A percentile compares a stretch with the other conserved stretches of the same genome.
Evolutionary conservation across 768 basidiomycete species (phyloP).

Genomic region (Pisolithus microcarpus): DNA sequence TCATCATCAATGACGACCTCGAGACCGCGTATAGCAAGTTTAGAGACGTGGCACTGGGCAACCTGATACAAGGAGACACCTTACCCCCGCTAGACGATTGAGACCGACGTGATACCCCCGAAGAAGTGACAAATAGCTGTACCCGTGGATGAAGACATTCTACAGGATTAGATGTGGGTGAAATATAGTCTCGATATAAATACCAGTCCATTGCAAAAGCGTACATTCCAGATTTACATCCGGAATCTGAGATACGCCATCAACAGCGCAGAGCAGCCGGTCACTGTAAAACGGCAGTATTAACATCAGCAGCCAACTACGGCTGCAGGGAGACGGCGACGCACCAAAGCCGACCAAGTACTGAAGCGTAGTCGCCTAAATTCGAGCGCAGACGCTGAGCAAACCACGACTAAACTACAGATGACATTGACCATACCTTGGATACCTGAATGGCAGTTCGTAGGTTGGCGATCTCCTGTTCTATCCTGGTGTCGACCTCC

Average conservation of each 20-base stretch:
- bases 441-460: conserved; percentile 80
- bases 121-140: background rate
- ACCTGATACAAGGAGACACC: conserved; percentile 48
- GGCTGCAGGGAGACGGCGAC: conserved; percentile 20
- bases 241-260: conserved; percentile 84
- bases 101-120: conserved; percentile 3
- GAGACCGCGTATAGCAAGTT: conserved; percentile 78
- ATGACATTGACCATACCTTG: conserved; percentile 46
- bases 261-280: conserved; percentile 76
- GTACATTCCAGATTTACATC: conserved; percentile 16
- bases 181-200: background rate
- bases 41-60: conserved; percentile 68
- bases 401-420: background rate
- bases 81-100: conserved; percentile 62
- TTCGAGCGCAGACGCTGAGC: conserved; percentile 17
- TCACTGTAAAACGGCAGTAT: conserved; percentile 40
- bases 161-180: background rate
- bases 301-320: conserved; percentile 5
- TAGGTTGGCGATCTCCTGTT: conserved; percentile 87
- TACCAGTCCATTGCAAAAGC: background rate
- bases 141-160: background rate
- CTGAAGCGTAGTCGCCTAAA: conserved; percentile 70
- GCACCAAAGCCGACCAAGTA: conserved; percentile 82
- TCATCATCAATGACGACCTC: conserved; percentile 88
- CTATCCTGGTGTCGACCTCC: conserved; percentile 95